Evolutionary conservation across 1,284 basidiomycete genomes (phyloP).

Genomic region (Ganoderma sinense): DNA sequence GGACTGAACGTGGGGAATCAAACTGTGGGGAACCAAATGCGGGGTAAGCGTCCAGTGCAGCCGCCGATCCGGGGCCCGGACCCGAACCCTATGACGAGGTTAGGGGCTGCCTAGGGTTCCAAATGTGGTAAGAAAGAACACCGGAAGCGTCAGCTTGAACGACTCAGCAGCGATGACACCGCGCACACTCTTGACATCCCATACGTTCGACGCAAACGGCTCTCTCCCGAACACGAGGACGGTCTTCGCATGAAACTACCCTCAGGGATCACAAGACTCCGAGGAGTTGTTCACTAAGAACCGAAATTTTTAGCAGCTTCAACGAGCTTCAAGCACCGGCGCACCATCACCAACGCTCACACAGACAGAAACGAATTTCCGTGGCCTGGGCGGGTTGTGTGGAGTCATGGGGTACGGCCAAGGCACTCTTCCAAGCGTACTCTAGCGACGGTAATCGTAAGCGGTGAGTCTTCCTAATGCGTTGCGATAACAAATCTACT

Average conservation of each 20-base stretch:
- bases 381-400: too few relatives aligned
- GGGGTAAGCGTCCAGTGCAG: conserved; percentile 15
- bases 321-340: too few relatives aligned
- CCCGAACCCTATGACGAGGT: conserved; percentile 8
- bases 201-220: too few relatives aligned
- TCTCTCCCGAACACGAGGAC: too few relatives aligned
- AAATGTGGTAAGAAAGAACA: not conserved
- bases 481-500: not conserved
- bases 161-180: not conserved
- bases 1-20: conserved; percentile 11
- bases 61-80: not conserved
- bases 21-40: conserved; percentile 22
- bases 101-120: conserved; percentile 4
- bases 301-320: too few relatives aligned
- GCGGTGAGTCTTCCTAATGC: not conserved
- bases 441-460: not conserved
- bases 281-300: too few relatives aligned
- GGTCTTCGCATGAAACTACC: too few relatives aligned
- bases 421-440: not conserved
- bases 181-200: not conserved
- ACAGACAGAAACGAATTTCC: too few relatives aligned
- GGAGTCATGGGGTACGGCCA: too few relatives aligned
- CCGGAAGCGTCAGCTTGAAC: not conserved
- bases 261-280: too few relatives aligned
- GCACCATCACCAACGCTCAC: too few relatives aligned